A percentile compares a stretch with the other conserved stretches of the same genome.
These are phyloP conservation scores for Phytophthora ramorum DNA, from an alignment of 352 stramenopile genomes.

Conservation along the genomic window DNA sequence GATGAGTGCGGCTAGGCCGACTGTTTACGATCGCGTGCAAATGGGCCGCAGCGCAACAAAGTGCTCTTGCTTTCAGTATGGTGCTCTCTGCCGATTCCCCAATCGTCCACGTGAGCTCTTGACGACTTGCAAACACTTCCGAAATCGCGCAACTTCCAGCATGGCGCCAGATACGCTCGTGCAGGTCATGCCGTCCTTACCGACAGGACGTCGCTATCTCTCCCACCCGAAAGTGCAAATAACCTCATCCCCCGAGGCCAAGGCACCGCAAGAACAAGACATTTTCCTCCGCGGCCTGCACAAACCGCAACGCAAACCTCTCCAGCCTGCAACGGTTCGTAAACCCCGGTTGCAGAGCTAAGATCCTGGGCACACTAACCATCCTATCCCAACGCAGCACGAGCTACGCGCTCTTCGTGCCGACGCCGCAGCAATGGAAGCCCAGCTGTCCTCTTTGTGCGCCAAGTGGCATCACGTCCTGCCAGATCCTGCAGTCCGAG, in stretches of 20 bases:
- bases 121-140: neutral
- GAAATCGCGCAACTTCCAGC: neutral
- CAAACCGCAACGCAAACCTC: constrained; percentile 38
- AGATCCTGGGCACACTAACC: too few species aligned
- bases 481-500: constrained; percentile 39
- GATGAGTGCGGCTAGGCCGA: neutral
- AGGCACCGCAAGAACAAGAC: constrained; percentile 26
- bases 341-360: too few species aligned
- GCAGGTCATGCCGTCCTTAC: constrained; percentile 18
- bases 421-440: constrained; percentile 50
- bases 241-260: constrained; percentile 4
- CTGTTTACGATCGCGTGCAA: neutral
- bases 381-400: constrained; percentile 38
- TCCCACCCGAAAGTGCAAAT: neutral
- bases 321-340: constrained; percentile 47
- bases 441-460: constrained; percentile 47
- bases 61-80: neutral
- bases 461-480: constrained; percentile 53
- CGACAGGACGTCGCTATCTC: constrained; percentile 1
- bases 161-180: constrained; percentile 33
- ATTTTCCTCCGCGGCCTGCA: constrained; percentile 40
- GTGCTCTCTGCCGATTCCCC: neutral
- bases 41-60: neutral
- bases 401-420: constrained; percentile 59
- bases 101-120: neutral